Percentiles rank a stretch among this genome's conserved stretches.
Evolutionary conservation across 768 basidiomycete species (phyloP).

Genomic region (Leccinum broughii): DNA sequence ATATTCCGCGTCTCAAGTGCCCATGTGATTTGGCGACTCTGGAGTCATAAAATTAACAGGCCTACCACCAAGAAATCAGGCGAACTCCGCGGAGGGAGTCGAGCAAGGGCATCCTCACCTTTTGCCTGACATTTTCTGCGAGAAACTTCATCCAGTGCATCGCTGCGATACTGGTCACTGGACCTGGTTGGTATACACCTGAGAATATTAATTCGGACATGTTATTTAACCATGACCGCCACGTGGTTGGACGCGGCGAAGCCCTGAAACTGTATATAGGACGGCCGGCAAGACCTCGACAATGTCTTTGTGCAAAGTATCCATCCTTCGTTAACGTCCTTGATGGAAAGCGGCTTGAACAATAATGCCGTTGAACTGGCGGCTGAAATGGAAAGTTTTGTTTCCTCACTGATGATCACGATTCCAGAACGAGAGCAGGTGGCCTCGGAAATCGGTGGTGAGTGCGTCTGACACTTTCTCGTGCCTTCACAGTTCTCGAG

Average conservation of each 20-base stretch:
- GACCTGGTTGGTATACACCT: neutral
- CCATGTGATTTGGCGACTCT: no score
- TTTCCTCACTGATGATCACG: constrained; percentile 29
- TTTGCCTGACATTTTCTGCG: no score
- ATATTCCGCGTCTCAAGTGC: no score
- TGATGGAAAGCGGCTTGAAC: constrained; percentile 20
- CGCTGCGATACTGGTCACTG: no score
- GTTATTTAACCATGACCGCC: no score
- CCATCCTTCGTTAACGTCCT: neutral
- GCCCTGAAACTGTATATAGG: constrained; percentile 2
- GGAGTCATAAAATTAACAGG: no score
- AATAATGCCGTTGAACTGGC: constrained; percentile 13
- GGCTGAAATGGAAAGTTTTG: constrained; percentile 25
- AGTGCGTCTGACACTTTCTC: constrained; percentile 14
- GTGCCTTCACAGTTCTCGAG: neutral
- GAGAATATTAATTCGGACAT: neutral
- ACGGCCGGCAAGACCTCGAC: constrained; percentile 5
- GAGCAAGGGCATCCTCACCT: no score
- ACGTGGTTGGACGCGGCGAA: constrained; percentile 7
- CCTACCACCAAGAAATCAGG: no score
- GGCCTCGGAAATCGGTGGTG: constrained; percentile 49
- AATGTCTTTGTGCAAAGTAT: constrained; percentile 9
- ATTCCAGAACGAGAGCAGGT: constrained; percentile 43
- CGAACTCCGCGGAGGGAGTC: no score
- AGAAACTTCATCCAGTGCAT: no score